Percentiles rank a stretch among this genome's conserved stretches.
Evolutionary conservation across 2,329 filamentous ascomycete species (phyloP).

Genomic region (Arthrobotrys pseudoclavata): DNA sequence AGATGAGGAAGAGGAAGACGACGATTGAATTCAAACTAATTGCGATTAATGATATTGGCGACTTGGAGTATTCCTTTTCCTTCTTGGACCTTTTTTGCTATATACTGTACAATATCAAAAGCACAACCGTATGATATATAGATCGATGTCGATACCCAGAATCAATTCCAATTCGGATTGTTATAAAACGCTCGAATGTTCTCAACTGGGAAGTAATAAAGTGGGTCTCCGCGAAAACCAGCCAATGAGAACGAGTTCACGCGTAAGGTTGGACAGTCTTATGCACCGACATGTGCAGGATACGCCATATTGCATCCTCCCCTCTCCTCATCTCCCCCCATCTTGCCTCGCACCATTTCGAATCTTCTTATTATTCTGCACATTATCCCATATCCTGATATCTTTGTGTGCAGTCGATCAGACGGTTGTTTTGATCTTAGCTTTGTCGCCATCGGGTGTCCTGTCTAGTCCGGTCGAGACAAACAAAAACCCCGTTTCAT

Average conservation of each 20-base stretch:
- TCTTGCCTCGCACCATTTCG: background rate
- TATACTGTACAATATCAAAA: conserved; percentile 14
- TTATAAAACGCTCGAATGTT: conserved; percentile 12
- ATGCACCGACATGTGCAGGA: background rate
- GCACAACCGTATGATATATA: conserved; percentile 14
- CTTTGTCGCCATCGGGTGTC: background rate
- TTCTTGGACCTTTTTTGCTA: background rate
- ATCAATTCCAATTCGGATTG: conserved; percentile 2
- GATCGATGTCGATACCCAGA: background rate
- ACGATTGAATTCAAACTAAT: conserved; percentile 6
- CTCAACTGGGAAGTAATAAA: conserved; percentile 6
- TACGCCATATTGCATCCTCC: background rate
- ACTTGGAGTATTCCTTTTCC: conserved; percentile 15
- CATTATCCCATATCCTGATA: too few relatives aligned
- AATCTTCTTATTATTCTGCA: background rate
- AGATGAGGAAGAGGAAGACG: conserved; percentile 13
- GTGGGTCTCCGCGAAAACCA: conserved; percentile 2
- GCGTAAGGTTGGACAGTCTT: background rate
- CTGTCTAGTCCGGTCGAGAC: background rate
- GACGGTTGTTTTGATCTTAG: too few relatives aligned
- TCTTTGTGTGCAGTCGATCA: too few relatives aligned
- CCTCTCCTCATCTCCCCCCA: background rate
- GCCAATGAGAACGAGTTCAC: conserved; percentile 11
- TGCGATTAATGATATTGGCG: background rate
- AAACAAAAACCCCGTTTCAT: conserved; percentile 15